Evolutionary conservation across 306 rosid species (phyloP), one percentile per base, ranked within the genome.

Genomic region (Ceratonia siliqua): DNA sequence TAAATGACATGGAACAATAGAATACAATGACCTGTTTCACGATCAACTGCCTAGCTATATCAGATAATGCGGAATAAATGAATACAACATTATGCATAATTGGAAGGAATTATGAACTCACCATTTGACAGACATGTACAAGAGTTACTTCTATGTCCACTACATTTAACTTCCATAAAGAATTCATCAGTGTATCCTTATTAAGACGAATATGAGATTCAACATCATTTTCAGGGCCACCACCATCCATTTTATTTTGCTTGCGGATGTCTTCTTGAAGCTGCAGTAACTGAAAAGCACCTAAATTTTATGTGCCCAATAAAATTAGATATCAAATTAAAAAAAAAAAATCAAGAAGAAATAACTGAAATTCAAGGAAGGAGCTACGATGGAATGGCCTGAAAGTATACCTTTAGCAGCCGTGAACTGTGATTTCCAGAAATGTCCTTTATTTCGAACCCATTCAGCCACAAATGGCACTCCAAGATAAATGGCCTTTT

Each of bases 391-490:
- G 32, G 25, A 61, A 33, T 1, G 27, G 32, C 32, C 45, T 2
- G 18, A 55, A 70, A 22, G 55, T 78, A 33, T 81, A 82, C 98
- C 99, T 89, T 88, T 92, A 36, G 97, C 97, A 24, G 99, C 99
- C 15, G 95, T 92, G 28, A 94, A 69, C 80, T 94, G 99, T 61
- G 99, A 90, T 82, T 92, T 94, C 97, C 91, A 94, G 74, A 86
- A 94, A 83, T 94, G 97, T 45, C 99, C 96, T 82, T 94, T 94
- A 56, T 86, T 87, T 17, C 97, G 93, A 66, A 92, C 94, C 99
- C 97, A 92, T 81, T 94, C 99, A 33, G 99, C 89, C 80, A 94
- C 59, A 84, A 94, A 94, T 65, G 99, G 99, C 49, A 94, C 91
- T 8, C 99, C 96, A 21, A 94, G 95, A 75, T 76, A 92, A 74